Evolutionary conservation across 2,329 filamentous ascomycete species (phyloP), one percentile per base, ranked within the genome.

Genomic region (Fusarium papillatum): DNA sequence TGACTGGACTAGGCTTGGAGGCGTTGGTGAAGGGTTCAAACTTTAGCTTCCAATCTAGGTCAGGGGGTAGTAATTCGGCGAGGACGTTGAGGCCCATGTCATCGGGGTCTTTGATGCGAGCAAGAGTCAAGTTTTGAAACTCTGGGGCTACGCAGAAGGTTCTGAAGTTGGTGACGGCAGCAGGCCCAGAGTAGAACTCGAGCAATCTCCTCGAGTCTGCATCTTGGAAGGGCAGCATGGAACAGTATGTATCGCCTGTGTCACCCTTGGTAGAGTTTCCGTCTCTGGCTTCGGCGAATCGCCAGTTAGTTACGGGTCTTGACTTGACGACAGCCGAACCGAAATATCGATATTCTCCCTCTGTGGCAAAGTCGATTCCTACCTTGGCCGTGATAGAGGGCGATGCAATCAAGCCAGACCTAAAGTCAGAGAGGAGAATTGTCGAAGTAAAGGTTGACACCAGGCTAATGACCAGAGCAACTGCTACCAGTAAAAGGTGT

Each of bases 381-480:
- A n/a, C 1, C 43, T n/a, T 2, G 55, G 36, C 1, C 31, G 11
- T 50, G 46, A 11, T 10, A 26, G 46, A 26, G 24, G 46, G 46
- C 16, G 46, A 50, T 26, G 46, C 46, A 26, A 50, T 26, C 24
- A 50, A 19, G 46, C 24, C 16, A 19, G 46, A 50, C 46, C 24
- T 50, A 0, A 76, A 76, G 5, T 76, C 71, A 6, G 48, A 66
- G 8, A 76, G 74, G 0, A 76, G 34, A 3, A 76, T 64, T 0
- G 73, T 72, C 0, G 73, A 76, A 9, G 64, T 67, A 1, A 76
- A 64, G 0, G 60, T 72, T 9, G 66, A 76, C 0, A 22, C 24
- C 2, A 69, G 39, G 0, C 65, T 29, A 0, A 76, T 1, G 0
- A 68, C 14, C 1, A 67, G 26, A 1, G 68, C 39, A 0, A 62